Base-by-base conservation (phyloP, 257 asterid genomes). In the Parsonsia alboflavescens region DNA sequence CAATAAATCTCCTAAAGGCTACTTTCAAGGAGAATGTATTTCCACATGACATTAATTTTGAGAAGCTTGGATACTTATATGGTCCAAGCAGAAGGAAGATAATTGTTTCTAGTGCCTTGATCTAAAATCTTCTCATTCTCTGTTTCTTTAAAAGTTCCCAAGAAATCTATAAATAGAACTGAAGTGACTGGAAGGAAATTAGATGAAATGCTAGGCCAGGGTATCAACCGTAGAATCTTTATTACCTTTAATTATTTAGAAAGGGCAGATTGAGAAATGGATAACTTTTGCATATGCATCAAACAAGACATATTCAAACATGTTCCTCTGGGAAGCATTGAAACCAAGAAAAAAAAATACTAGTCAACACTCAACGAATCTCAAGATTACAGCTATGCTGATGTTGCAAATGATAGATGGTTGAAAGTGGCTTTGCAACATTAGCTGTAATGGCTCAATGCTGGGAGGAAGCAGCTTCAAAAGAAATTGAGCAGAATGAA, bases 381-480 rank as follows among this genome's bases (percentile, higher is more conserved):
- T 71, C 33, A 36, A 74, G 71, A 21, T 36, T 56, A 57, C 4
- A 53, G 22, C 54, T 69, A 45, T 46, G 70, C 71, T 52, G 28
- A 62, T 64, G 41, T 65, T 72, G 39, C 24, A 17, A 58, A 49
- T 73, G 46, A 70, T 70, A 84, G 87, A 81, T 78, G 80, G 85
- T 78, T 68, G 85, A 78, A 76, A 77, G 76, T 28, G 83, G 85
- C 74, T 78, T 84, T 73, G 85, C 85, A 44, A 71, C 87, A 67
- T 72, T 84, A 72, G 85, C 82, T 70, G 83, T 84, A 70, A 77
- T 81, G 81, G 83, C 83, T 45, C 76, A 76, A 44, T 81, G 83
- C 72, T 81, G 83, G 83, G 81, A 81, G 46, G 72, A 81, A 53
- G 72, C 83, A 52, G 78, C 41, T 48, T 65, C 80, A 10, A 81